Evolutionary conservation across 75 land plant species (phyloP), one percentile per base, ranked within the genome.

Genomic region (Pinus taeda): DNA sequence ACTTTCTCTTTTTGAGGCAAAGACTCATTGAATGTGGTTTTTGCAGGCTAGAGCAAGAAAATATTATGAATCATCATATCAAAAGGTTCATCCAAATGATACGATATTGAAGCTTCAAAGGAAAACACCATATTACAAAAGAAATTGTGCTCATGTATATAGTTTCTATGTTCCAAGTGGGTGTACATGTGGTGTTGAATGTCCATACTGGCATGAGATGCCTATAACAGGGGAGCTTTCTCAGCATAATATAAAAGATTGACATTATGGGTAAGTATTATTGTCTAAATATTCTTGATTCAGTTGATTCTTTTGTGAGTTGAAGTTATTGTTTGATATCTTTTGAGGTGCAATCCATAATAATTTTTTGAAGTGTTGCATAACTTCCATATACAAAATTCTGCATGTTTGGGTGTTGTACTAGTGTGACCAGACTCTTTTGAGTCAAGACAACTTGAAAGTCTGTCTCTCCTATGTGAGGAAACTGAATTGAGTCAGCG

Each of bases 71-170:
- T 96, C 99, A 2, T 93, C 99, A 30, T 96, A 77, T 86, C 97
- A 97, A 37, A 96, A 96, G 79, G 99, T 83, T 3, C 89, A 91
- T 3, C 92, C 97, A 69, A 96, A 90, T 83, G 99, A 96, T 80
- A 96, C 97, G 24, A 96, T 96, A 65, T 75, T 96, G 80, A 96
- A 96, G 85, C 99, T 96, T 77, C 99, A 93, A 53, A 85, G 99
- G 73, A 93, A 94, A 4, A 92, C 95, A 56, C 99, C 99, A 45
- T 96, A 96, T 42, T 96, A 96, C 78, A 94, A 94, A 78, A 81
- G 99, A 70, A 96, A 96, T 56, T 76, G 99, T 49, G 99, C 99
- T 66, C 99, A 96, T 81, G 88, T 96, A 57, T 96, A 97, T 78
- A 96, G 99, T 88, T 96, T 96, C 72, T 96, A 84, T 86, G 85